Percentiles rank a stretch among this genome's conserved stretches.
These are phyloP conservation scores for Hansenula lynferdii DNA, from an alignment of 1,139 yeast genomes.

Conservation along the genomic window DNA sequence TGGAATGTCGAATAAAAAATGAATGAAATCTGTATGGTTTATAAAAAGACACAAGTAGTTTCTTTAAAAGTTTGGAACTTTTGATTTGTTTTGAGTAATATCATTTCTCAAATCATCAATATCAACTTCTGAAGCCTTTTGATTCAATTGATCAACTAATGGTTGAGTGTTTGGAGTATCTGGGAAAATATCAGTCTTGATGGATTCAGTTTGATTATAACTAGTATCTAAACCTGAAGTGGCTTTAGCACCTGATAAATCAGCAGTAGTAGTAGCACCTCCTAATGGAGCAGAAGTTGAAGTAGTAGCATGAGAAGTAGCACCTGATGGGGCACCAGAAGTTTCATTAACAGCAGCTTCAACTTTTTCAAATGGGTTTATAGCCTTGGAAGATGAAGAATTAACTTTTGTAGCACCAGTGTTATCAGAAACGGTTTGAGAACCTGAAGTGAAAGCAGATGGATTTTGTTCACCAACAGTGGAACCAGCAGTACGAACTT, in stretches of 20 bases:
- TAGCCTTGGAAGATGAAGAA: background rate
- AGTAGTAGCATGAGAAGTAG: conserved; percentile 30
- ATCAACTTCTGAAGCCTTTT: conserved; percentile 14
- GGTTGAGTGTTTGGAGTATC: conserved; percentile 34
- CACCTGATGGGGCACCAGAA: conserved; percentile 1
- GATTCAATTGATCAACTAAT: conserved; percentile 15
- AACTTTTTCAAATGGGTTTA: conserved; percentile 6
- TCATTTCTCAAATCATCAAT: conserved; percentile 26
- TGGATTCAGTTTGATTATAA: conserved; percentile 27
- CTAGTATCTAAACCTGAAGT: conserved; percentile 25
- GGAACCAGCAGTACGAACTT: conserved; percentile 66
- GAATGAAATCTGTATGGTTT: too few species aligned
- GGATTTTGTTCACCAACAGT: conserved; percentile 48
- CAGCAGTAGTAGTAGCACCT: background rate
- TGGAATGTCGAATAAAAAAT: too few species aligned
- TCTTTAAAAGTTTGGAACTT: conserved; percentile 15
- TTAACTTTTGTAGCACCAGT: conserved; percentile 13
- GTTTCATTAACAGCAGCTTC: conserved; percentile 19
- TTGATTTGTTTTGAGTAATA: conserved; percentile 24
- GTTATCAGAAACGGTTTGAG: conserved; percentile 18
- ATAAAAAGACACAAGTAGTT: too few species aligned
- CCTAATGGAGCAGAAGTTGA: conserved; percentile 23
- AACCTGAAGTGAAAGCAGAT: conserved; percentile 22
- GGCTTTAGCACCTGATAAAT: background rate
- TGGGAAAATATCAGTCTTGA: conserved; percentile 38